Percentiles rank a stretch among this genome's conserved stretches.
Conservation (phyloP, 768 basidiomycete genomes). For the Rossbeevera mucosa region DNA sequence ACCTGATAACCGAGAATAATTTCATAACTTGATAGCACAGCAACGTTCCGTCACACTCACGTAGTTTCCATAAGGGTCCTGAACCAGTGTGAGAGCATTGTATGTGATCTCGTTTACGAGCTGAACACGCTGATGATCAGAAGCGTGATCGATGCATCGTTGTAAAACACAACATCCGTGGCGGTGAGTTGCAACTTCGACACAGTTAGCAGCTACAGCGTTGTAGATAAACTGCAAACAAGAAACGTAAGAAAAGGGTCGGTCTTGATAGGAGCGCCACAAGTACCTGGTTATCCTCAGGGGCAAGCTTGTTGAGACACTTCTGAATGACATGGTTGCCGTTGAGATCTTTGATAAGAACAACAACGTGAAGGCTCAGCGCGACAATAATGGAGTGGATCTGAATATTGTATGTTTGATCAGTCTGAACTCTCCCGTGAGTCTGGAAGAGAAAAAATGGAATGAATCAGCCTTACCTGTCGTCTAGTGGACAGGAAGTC, state of each 20-base stretch:
- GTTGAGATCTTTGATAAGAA: conserved; percentile 97
- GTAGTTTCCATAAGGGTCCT: conserved; percentile 95
- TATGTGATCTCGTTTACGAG: conserved; percentile 99
- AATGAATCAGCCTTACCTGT: conserved; percentile 59
- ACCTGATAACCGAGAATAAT: conserved; percentile 46
- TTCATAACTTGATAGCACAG: not conserved
- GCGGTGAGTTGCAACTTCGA: conserved; percentile 96
- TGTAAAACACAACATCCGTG: conserved; percentile 99
- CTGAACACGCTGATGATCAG: conserved; percentile 90
- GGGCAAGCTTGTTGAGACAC: conserved; percentile 95
- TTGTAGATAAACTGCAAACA: conserved; percentile 88
- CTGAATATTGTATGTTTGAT: conserved; percentile 80
- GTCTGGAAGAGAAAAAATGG: conserved; percentile 41
- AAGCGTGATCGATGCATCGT: conserved; percentile 96
- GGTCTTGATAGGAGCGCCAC: not conserved
- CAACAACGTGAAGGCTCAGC: conserved; percentile 95
- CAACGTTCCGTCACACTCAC: conserved; percentile 37
- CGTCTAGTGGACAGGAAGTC: conserved; percentile 95
- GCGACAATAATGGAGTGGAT: conserved; percentile 97
- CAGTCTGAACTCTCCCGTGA: conserved; percentile 62
- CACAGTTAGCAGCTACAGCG: conserved; percentile 96
- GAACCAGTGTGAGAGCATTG: conserved; percentile 94
- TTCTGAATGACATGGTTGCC: conserved; percentile 99
- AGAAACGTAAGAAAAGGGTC: not conserved
- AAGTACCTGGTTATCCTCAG: conserved; percentile 93